Conservation (phyloP, 345 rosid genomes). For the Populus euphratica region DNA sequence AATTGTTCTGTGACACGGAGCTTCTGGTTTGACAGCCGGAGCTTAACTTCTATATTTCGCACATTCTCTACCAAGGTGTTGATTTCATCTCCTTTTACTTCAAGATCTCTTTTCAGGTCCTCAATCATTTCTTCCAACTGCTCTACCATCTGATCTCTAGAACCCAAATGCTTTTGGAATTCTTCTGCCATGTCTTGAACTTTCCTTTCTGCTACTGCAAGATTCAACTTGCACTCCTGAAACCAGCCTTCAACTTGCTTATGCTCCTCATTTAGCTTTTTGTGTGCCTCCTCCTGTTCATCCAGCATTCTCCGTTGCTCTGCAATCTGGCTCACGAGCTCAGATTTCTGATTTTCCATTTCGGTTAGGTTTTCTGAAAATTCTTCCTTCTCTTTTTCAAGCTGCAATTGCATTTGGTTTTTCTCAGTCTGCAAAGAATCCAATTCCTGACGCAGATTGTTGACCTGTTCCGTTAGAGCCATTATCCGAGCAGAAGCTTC, state of each 20-base stretch:
- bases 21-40: slow-evolving; percentile 89
- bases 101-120: slow-evolving; percentile 62
- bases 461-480: slow-evolving; percentile 38
- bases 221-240: slow-evolving; percentile 20
- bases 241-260: slow-evolving; percentile 31
- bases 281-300: slow-evolving; percentile 43
- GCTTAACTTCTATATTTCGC: slow-evolving; percentile 67
- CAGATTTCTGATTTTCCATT: slow-evolving; percentile 39
- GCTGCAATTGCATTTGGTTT: slow-evolving; percentile 39
- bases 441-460: slow-evolving; percentile 47
- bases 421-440: slow-evolving; percentile 42
- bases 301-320: slow-evolving; percentile 46
- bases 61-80: slow-evolving; percentile 47
- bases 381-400: slow-evolving; percentile 53
- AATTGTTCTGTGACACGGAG: slow-evolving; percentile 82
- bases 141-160: slow-evolving; percentile 41
- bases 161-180: slow-evolving; percentile 13
- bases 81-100: slow-evolving; percentile 76
- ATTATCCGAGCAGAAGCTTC: slow-evolving; percentile 46
- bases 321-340: slow-evolving; percentile 30
- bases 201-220: slow-evolving; percentile 25
- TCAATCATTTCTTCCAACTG: slow-evolving; percentile 56
- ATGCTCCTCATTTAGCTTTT: slow-evolving; percentile 47
- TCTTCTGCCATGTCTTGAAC: slow-evolving; percentile 15
- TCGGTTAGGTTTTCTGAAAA: slow-evolving; percentile 33